Percentiles rank a stretch among this genome's conserved stretches.
These are phyloP conservation scores for Tympanopsis confertula DNA, from an alignment of 2,329 filamentous ascomycete genomes.

Conservation along the genomic window DNA sequence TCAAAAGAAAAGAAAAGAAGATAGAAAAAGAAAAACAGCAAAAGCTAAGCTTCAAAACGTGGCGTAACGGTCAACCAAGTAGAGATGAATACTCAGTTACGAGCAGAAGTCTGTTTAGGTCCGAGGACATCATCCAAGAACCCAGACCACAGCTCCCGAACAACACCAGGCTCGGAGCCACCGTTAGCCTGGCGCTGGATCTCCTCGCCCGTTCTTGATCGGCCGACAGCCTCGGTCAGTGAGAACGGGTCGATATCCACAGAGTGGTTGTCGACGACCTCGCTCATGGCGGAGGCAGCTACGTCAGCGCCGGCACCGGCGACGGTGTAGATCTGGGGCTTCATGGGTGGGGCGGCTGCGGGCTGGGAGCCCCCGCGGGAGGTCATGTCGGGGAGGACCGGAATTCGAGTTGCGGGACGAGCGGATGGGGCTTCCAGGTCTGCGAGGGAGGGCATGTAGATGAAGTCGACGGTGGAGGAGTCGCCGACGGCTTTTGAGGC, in stretches of 20 bases:
- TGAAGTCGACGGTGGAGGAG: conserved; percentile 50
- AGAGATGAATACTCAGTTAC: neutral
- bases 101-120: conserved; percentile 11
- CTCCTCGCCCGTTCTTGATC: conserved; percentile 12
- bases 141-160: conserved; percentile 19
- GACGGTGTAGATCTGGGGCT: conserved; percentile 42
- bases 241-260: conserved; percentile 43
- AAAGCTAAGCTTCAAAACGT: neutral
- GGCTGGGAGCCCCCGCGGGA: conserved; percentile 2
- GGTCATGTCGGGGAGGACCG: conserved; percentile 30
- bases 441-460: conserved; percentile 41
- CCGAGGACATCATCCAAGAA: conserved; percentile 23
- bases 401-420: conserved; percentile 28
- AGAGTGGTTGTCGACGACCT: conserved; percentile 42
- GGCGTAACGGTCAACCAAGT: neutral
- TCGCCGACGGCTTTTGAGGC: conserved; percentile 42
- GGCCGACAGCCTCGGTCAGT: conserved; percentile 34
- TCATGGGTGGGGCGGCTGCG: conserved; percentile 27
- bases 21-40: neutral
- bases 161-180: conserved; percentile 14
- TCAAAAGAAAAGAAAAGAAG: neutral
- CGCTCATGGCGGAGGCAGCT: conserved; percentile 40
- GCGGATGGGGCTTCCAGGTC: conserved; percentile 22
- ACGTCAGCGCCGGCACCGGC: conserved; percentile 32
- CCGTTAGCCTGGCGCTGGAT: conserved; percentile 14